Evolutionary conservation across 352 stramenopile species (phyloP).

Genomic region (Pythium insidiosum): DNA sequence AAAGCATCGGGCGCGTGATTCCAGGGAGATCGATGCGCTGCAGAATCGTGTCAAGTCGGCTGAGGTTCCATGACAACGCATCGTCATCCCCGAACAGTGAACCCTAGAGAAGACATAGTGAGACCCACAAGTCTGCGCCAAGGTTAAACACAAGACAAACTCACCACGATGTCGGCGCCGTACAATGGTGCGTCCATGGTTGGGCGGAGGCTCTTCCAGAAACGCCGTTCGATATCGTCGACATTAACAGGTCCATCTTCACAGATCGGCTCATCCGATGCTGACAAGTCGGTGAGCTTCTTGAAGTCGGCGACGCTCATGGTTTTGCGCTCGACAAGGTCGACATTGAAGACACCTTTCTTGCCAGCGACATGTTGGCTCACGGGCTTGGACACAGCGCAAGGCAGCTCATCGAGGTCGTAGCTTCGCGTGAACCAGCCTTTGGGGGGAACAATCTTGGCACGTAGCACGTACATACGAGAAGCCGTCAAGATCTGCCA

Average conservation of each 20-base stretch:
- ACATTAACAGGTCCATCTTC: conserved; percentile 18
- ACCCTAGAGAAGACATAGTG: conserved; percentile 15
- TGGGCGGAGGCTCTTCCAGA: conserved; percentile 83
- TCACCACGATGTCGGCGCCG: conserved; percentile 84
- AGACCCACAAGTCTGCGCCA: neutral
- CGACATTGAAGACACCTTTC: conserved; percentile 87
- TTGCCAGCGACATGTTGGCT: conserved; percentile 85
- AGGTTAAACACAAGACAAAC: conserved; percentile 1
- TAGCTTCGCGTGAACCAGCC: conserved; percentile 76
- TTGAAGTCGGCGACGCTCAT: conserved; percentile 61
- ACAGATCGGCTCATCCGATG: conserved; percentile 11
- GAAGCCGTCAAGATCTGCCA: neutral
- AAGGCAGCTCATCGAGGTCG: conserved; percentile 36
- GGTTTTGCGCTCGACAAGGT: conserved; percentile 81
- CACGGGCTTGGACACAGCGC: conserved; percentile 51
- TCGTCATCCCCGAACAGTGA: conserved; percentile 77
- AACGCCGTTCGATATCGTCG: conserved; percentile 66
- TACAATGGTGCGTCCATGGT: conserved; percentile 88
- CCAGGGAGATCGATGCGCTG: conserved; percentile 72
- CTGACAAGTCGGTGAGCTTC: conserved; percentile 22
- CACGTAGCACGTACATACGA: too few relatives aligned
- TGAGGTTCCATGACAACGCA: conserved; percentile 82
- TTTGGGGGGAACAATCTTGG: conserved; percentile 65
- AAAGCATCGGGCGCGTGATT: conserved; percentile 89
- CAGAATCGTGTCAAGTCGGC: conserved; percentile 84